These are phyloP conservation scores for Pythium pectinolyticum DNA, from an alignment of 352 stramenopile genomes.

Conservation along the genomic window DNA sequence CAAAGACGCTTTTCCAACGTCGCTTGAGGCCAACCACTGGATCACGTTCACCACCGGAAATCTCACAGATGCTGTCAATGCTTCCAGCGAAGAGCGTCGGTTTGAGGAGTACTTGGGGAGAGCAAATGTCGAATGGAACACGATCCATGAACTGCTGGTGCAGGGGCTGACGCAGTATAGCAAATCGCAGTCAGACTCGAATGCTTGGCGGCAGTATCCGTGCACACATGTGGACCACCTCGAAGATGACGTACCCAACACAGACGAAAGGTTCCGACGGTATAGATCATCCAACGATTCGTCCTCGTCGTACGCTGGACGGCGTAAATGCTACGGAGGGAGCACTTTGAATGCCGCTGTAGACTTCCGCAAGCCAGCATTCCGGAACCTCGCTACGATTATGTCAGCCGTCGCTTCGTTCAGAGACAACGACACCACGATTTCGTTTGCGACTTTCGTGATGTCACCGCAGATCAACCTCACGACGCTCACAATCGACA, in stretches of 20 bases:
- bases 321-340: slow-evolving; percentile 35
- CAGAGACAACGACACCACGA: too few relatives aligned
- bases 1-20: slow-evolving; percentile 31
- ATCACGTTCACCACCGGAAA: slow-evolving; percentile 20
- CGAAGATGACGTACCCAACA: not conserved
- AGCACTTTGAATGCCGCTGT: too few relatives aligned
- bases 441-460: not conserved
- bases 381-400: too few relatives aligned
- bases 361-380: too few relatives aligned
- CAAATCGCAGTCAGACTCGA: slow-evolving; percentile 32
- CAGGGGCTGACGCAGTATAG: slow-evolving; percentile 38
- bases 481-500: not conserved
- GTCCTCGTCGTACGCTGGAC: slow-evolving; percentile 15
- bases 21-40: slow-evolving; percentile 12
- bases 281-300: slow-evolving; percentile 1
- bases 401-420: too few relatives aligned
- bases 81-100: not conserved
- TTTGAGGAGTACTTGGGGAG: slow-evolving; percentile 21
- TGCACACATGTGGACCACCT: slow-evolving; percentile 31
- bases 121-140: slow-evolving; percentile 22
- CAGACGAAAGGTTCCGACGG: not conserved
- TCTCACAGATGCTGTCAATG: not conserved
- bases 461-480: not conserved
- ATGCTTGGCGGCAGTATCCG: slow-evolving; percentile 33
- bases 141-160: slow-evolving; percentile 38